phyloP scores from a whole-genome alignment of 2,329 filamentous ascomycete species.

The Spiromastix sp. region DNA sequence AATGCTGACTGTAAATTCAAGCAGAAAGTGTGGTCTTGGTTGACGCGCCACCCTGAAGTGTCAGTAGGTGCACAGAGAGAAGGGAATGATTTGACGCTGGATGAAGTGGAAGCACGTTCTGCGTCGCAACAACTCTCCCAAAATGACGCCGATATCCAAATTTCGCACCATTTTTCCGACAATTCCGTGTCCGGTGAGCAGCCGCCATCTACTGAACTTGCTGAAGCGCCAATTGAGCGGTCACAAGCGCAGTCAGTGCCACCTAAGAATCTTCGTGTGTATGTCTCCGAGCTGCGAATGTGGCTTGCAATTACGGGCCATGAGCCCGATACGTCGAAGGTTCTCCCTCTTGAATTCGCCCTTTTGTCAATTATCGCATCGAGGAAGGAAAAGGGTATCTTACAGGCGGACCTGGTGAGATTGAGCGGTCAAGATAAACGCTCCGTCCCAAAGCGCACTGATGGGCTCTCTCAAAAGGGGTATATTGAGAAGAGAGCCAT shows the following conservation, averaged over 20 bases:
- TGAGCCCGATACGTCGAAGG: slow-evolving; percentile 43
- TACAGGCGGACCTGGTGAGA: slow-evolving; percentile 45
- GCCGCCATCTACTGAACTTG: too few relatives aligned
- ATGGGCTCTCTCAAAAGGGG: slow-evolving; percentile 45
- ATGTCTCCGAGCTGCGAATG: slow-evolving; percentile 44
- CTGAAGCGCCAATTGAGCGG: background rate
- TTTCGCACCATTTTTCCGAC: background rate
- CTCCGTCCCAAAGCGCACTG: slow-evolving; percentile 52
- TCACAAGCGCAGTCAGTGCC: background rate
- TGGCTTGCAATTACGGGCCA: slow-evolving; percentile 54
- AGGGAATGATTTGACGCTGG: slow-evolving; percentile 30
- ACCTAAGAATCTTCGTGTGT: slow-evolving; percentile 28
- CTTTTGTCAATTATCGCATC: slow-evolving; percentile 50
- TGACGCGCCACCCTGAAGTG: slow-evolving; percentile 46
- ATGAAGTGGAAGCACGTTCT: slow-evolving; percentile 26
- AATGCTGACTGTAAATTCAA: slow-evolving; percentile 41
- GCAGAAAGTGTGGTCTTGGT: slow-evolving; percentile 48
- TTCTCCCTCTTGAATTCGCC: slow-evolving; percentile 45
- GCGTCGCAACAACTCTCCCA: slow-evolving; percentile 1
- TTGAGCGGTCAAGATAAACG: slow-evolving; percentile 54
- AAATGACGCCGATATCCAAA: too few relatives aligned
- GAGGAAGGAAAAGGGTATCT: slow-evolving; percentile 42
- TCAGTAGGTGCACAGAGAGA: slow-evolving; percentile 36
- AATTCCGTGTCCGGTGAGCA: background rate
- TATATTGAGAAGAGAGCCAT: slow-evolving; percentile 50